phyloP scores from a whole-genome alignment of 345 rosid genomes.

The Turritis glabra region DNA sequence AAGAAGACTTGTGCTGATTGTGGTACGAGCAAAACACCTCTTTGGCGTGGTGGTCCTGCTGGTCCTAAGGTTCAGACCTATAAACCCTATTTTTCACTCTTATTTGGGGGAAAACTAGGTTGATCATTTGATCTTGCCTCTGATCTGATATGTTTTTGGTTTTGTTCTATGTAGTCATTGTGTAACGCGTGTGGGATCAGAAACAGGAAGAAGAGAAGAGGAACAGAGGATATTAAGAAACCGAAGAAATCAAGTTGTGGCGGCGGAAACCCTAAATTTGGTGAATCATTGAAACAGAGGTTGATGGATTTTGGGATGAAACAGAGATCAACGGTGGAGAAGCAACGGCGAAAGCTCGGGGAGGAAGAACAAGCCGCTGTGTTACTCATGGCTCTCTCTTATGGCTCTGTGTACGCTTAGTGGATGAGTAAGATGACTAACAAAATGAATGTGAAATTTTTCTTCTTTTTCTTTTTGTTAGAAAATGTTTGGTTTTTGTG shows the following conservation, averaged over 20 bases:
- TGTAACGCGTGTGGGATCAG: conserved; percentile 95
- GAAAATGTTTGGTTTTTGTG: background rate
- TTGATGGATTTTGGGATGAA: conserved; percentile 36
- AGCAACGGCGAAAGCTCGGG: conserved; percentile 57
- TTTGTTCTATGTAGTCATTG: conserved; percentile 49
- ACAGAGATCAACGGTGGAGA: conserved; percentile 56
- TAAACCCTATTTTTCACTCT: background rate
- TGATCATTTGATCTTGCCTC: background rate
- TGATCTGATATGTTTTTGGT: background rate
- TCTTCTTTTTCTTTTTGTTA: background rate
- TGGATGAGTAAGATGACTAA: conserved; percentile 5
- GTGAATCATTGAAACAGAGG: conserved; percentile 33
- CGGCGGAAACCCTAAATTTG: conserved; percentile 25
- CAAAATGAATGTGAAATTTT: background rate
- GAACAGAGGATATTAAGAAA: conserved; percentile 50
- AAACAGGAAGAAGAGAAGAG: conserved; percentile 60
- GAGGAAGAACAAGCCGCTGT: conserved; percentile 86
- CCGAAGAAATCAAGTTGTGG: conserved; percentile 33
- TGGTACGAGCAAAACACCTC: conserved; percentile 71
- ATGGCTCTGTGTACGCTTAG: conserved; percentile 64
- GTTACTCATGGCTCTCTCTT: conserved; percentile 83
- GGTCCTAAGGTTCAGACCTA: conserved; percentile 63
- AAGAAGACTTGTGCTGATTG: conserved; percentile 62
- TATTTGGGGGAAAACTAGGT: background rate
- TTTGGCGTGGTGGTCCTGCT: conserved; percentile 86